These are phyloP conservation scores for Colletotrichum sp. DNA, from an alignment of 2,329 filamentous ascomycete species.

Conservation along the genomic window DNA sequence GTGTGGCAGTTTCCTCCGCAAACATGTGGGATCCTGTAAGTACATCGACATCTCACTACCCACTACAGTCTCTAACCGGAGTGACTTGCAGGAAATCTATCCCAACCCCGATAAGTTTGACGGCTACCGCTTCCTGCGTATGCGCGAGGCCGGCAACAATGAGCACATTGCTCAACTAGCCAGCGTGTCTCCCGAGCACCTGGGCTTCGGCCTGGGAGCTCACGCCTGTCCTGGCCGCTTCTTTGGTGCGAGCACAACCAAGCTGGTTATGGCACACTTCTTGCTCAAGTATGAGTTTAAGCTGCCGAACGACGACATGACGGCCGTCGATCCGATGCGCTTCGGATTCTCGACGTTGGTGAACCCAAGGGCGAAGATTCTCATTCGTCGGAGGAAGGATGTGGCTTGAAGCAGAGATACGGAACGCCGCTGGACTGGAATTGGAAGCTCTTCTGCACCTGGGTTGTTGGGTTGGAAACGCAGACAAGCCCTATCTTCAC, in stretches of 20 bases:
- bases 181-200: conserved; percentile 37
- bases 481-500: neutral
- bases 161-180: conserved; percentile 41
- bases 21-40: neutral
- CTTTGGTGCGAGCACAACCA: conserved; percentile 50
- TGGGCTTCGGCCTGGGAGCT: conserved; percentile 48
- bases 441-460: neutral
- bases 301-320: conserved; percentile 36
- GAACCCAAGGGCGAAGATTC: neutral
- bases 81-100: neutral
- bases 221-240: conserved; percentile 54
- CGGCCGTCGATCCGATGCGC: neutral
- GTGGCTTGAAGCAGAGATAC: neutral
- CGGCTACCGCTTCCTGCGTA: neutral
- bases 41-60: no score
- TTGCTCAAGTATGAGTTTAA: conserved; percentile 46
- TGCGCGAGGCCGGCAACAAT: conserved; percentile 1
- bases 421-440: neutral
- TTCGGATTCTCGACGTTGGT: conserved; percentile 7
- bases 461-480: neutral
- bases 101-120: neutral
- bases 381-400: neutral
- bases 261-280: conserved; percentile 45
- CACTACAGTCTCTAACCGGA: neutral
- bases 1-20: neutral